Percentiles rank a stretch among this genome's conserved stretches.
phyloP scores from a whole-genome alignment of 129 eudicot genomes.

The Rutidosis leptorrhynchoides region DNA sequence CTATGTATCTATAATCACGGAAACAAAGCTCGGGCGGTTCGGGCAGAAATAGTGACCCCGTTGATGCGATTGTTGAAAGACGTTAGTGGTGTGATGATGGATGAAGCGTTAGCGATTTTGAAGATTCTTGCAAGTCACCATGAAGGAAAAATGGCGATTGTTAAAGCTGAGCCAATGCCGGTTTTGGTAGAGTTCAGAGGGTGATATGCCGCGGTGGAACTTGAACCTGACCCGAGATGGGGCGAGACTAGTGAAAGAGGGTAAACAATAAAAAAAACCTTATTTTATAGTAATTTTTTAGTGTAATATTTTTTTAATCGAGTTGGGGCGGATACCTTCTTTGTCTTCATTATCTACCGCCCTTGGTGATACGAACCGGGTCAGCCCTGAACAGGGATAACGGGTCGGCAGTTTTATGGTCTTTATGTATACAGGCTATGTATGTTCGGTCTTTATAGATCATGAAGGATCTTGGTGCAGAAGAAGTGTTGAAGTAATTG shows the following conservation, averaged over 20 bases:
- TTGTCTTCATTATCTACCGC: no score
- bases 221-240: no score
- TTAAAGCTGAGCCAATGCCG: constrained; percentile 64
- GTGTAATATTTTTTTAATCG: no score
- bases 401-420: constrained; percentile 82
- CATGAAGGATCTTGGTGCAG: constrained; percentile 73
- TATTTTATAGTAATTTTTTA: no score
- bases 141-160: constrained; percentile 79
- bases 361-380: constrained; percentile 76
- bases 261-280: no score
- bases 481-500: constrained; percentile 71
- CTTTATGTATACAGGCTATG: constrained; percentile 80
- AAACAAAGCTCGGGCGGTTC: constrained; percentile 85
- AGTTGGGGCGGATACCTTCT: no score
- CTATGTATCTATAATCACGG: no score
- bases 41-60: constrained; percentile 76
- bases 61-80: constrained; percentile 70
- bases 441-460: constrained; percentile 41
- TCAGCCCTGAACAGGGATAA: constrained; percentile 89
- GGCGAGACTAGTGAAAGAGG: no score
- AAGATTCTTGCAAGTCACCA: constrained; percentile 85
- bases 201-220: no score
- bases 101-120: constrained; percentile 79
- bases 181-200: constrained; percentile 71
- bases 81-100: constrained; percentile 89